phyloP scores from a whole-genome alignment of 225 moss, liverwort and hornwort species.

The Asterella californica region DNA sequence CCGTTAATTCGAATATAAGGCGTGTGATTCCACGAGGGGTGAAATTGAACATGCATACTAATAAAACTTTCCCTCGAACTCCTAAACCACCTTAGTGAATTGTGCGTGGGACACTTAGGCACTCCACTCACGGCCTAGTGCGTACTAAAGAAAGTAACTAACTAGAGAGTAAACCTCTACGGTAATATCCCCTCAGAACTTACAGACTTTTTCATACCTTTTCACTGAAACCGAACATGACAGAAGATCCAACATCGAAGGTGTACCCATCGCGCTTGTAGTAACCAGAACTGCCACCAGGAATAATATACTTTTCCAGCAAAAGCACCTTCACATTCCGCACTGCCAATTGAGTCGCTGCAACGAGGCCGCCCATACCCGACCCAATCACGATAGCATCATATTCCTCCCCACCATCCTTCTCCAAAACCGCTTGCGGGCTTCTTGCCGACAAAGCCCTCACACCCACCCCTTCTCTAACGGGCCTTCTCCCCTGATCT shows the following conservation, averaged over 20 bases:
- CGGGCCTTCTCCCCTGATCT: background rate
- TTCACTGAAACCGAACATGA: slow-evolving; percentile 93
- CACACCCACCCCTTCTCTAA: background rate
- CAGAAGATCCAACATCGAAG: slow-evolving; percentile 93
- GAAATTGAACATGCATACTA: no score
- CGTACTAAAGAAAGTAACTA: background rate
- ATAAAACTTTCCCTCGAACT: no score
- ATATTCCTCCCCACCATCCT: slow-evolving; percentile 35
- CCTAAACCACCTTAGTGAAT: no score
- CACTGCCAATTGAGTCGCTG: slow-evolving; percentile 75
- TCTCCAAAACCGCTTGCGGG: background rate
- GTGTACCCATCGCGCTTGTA: slow-evolving; percentile 77
- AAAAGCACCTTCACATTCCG: slow-evolving; percentile 73
- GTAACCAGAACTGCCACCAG: slow-evolving; percentile 86
- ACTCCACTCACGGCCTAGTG: background rate
- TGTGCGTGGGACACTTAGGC: background rate
- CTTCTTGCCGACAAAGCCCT: background rate
- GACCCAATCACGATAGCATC: slow-evolving; percentile 89
- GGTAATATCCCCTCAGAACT: background rate
- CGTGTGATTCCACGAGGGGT: no score
- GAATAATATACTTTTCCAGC: slow-evolving; percentile 86
- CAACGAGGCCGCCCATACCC: slow-evolving; percentile 88
- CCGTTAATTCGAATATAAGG: no score
- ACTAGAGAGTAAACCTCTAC: background rate
- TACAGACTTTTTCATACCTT: slow-evolving; percentile 34